Evolutionary conservation across 2,329 filamentous ascomycete genomes (phyloP).

Genomic region (Colletotrichum sp.): DNA sequence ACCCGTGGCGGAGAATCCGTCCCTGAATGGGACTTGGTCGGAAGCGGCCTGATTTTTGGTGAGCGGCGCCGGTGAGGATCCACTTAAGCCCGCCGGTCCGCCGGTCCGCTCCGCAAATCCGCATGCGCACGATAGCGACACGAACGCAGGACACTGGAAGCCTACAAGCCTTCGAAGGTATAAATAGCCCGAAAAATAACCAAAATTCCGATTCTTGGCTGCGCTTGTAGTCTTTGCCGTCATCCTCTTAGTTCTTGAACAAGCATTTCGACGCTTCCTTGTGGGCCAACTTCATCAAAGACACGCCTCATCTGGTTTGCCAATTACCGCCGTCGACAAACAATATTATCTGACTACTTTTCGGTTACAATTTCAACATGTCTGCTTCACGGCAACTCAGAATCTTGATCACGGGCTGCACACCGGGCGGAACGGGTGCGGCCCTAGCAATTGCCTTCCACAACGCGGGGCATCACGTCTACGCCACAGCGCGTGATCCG

Average conservation of each 20-base stretch:
- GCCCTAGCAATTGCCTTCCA: slow-evolving; percentile 26
- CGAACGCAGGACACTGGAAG: too few species aligned
- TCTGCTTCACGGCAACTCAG: background rate
- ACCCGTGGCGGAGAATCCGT: background rate
- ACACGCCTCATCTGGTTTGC: fast-evolving
- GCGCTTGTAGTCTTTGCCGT: background rate
- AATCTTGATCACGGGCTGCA: slow-evolving; percentile 31
- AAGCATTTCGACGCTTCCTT: background rate
- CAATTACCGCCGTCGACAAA: background rate
- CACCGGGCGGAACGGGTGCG: slow-evolving; percentile 30
- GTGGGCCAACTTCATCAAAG: background rate
- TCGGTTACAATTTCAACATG: background rate
- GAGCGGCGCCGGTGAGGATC: background rate
- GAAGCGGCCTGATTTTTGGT: background rate
- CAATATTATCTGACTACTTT: background rate
- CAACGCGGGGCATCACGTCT: slow-evolving; percentile 32
- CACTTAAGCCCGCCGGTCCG: background rate
- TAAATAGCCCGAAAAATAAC: background rate
- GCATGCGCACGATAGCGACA: background rate
- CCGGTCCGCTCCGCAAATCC: background rate
- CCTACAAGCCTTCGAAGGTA: background rate
- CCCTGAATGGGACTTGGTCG: background rate
- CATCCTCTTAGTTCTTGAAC: background rate
- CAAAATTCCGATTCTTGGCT: too few species aligned
- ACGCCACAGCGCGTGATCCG: slow-evolving; percentile 34